Base-by-base conservation (phyloP, 1,139 yeast species). In the Diutina siamensis region DNA sequence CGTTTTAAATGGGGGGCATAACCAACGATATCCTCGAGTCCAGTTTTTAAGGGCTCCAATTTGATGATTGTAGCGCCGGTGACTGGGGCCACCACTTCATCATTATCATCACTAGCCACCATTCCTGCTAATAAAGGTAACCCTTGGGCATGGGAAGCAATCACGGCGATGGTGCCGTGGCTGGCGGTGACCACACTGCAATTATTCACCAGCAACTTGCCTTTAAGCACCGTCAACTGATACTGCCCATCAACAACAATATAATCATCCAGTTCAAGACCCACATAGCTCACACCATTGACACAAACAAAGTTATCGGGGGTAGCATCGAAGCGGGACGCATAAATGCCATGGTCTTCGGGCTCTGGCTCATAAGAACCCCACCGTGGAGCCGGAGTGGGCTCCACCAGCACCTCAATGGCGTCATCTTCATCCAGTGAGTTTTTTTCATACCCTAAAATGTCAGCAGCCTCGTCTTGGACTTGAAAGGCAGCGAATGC, bases 401-500 rank as follows among this genome's bases (percentile, higher is more conserved):
- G 42, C 18, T 2, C 27, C 4, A 31, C 15, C 33, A 8, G 32
- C 17, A 13, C 10, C 31, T 9, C 20, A 2, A 17, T 3, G 2
- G 4, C 15, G 8, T 38, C 42, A 7, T 38, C 42, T 7, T 38
- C 42, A 17, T 38, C 42, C 42, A 38, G 42, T 3, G 32, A 15
- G 13, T 38, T 38, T 4, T 22, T 17, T 15, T 38, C 42, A 15
- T 38, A 38, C 15, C 17, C 17, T n/a, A 38, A 12, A 15, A 38
- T 18, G 10, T 38, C 32, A 5, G 10, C 40, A 9, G 18, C n/a
- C 18, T 22, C 17, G 12, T 25, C 32, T 4, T 38, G 8, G 13
- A 22, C 42, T 25, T 17, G 42, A 15, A 38, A 32, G 9, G 42
- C 28, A 22, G 42, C 42, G 10, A 38, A 38, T n/a, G 42, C 42